Percentiles rank a stretch among this genome's conserved stretches.
Evolutionary conservation across 257 asterid genomes (phyloP).

Genomic region (Nemophila menziesii): DNA sequence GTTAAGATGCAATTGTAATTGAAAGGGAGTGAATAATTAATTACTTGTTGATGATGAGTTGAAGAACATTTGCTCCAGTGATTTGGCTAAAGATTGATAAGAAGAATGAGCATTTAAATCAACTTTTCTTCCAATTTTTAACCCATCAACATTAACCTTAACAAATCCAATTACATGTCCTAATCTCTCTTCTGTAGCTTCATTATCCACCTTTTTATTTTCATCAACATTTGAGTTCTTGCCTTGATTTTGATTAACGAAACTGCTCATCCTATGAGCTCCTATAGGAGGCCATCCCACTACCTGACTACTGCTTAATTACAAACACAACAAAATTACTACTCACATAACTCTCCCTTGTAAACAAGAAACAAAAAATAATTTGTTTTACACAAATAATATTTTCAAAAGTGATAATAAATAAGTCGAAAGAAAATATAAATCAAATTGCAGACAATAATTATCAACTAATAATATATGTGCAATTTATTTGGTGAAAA

Average conservation of each 20-base stretch:
- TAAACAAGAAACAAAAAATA: too few relatives aligned
- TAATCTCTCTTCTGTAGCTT: conserved; percentile 25
- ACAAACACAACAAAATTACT: too few relatives aligned
- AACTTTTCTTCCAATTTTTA: conserved; percentile 73
- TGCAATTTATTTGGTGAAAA: too few relatives aligned
- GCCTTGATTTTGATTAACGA: conserved; percentile 59
- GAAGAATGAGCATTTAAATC: conserved; percentile 59
- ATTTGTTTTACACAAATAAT: too few relatives aligned
- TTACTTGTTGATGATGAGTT: conserved; percentile 21
- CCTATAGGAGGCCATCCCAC: conserved; percentile 97
- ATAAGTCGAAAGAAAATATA: too few relatives aligned
- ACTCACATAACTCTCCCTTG: too few relatives aligned
- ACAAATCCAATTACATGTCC: conserved; percentile 55
- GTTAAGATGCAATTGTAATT: not conserved
- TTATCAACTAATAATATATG: too few relatives aligned
- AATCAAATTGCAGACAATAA: too few relatives aligned
- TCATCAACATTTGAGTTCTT: conserved; percentile 39
- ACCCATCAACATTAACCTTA: conserved; percentile 80
- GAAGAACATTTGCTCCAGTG: conserved; percentile 74
- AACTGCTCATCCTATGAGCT: conserved; percentile 57
- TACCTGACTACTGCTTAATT: conserved; percentile 60
- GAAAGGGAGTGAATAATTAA: conserved; percentile 23
- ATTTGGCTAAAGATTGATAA: conserved; percentile 46
- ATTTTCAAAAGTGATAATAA: too few relatives aligned
- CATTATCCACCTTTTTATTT: conserved; percentile 35